These are phyloP conservation scores for Amanita rubescens DNA, from an alignment of 768 basidiomycete species.

Conservation along the genomic window DNA sequence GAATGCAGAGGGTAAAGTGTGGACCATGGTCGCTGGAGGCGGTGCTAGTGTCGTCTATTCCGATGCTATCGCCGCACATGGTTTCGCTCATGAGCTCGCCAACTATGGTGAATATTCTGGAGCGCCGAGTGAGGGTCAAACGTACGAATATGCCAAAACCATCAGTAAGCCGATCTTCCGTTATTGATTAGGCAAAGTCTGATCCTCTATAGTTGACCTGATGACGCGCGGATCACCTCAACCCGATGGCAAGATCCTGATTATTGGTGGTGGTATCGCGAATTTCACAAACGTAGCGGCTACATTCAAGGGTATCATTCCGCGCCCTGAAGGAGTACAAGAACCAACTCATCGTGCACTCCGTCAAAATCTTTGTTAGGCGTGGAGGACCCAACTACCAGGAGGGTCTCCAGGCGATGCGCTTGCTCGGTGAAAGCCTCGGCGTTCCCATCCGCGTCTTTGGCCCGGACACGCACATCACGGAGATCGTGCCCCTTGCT, in stretches of 20 bases:
- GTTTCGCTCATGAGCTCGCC: conserved; percentile 94
- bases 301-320: conserved; percentile 99
- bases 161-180: conserved; percentile 52
- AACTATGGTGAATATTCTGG: conserved; percentile 99
- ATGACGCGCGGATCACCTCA: conserved; percentile 85
- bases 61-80: conserved; percentile 84
- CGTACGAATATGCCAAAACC: conserved; percentile 99
- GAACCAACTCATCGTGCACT: conserved; percentile 69
- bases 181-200: background rate
- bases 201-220: conserved; percentile 59
- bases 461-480: conserved; percentile 98
- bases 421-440: conserved; percentile 91
- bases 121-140: conserved; percentile 96
- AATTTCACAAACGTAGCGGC: conserved; percentile 99
- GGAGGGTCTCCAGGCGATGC: conserved; percentile 96
- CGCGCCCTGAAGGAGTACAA: conserved; percentile 93
- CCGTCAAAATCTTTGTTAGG: conserved; percentile 93
- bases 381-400: conserved; percentile 99
- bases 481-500: conserved; percentile 97
- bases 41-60: conserved; percentile 67
- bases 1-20: conserved; percentile 90
- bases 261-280: conserved; percentile 99
- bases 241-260: conserved; percentile 92
- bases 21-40: conserved; percentile 99
- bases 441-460: conserved; percentile 96